A percentile compares a stretch with the other conserved stretches of the same genome.
phyloP scores from a whole-genome alignment of 306 rosid species.

The Potentilla sterilis region DNA sequence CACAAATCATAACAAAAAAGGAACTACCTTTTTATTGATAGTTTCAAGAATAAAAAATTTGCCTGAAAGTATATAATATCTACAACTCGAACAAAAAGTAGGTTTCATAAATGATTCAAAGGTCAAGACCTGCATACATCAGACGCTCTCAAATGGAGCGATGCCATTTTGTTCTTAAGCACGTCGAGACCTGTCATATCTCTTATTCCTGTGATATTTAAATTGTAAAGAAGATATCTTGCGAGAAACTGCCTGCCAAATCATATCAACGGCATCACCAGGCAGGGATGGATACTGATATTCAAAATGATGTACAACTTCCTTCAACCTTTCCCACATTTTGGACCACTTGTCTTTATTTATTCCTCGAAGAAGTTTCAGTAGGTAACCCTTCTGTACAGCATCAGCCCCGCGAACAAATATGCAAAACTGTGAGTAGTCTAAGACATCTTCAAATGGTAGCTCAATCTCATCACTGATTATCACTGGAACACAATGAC shows the following conservation, averaged over 20 bases:
- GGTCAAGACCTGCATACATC: slow-evolving; percentile 19
- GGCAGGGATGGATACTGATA: slow-evolving; percentile 73
- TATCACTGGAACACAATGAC: slow-evolving; percentile 89
- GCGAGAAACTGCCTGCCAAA: slow-evolving; percentile 75
- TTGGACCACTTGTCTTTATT: slow-evolving; percentile 56
- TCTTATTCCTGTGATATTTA: slow-evolving; percentile 51
- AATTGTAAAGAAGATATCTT: slow-evolving; percentile 42
- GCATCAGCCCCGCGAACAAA: slow-evolving; percentile 61
- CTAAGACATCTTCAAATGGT: slow-evolving; percentile 78
- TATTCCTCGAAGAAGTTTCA: slow-evolving; percentile 65
- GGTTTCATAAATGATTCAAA: slow-evolving; percentile 16
- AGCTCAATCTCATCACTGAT: slow-evolving; percentile 85
- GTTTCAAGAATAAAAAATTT: background rate
- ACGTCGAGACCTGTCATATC: slow-evolving; percentile 58
- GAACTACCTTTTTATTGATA: background rate
- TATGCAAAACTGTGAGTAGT: slow-evolving; percentile 76
- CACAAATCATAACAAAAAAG: background rate
- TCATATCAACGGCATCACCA: slow-evolving; percentile 79
- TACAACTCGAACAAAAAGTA: background rate
- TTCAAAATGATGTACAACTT: slow-evolving; percentile 53
- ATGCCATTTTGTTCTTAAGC: slow-evolving; percentile 24
- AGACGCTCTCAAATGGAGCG: slow-evolving; percentile 15
- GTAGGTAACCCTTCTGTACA: slow-evolving; percentile 55
- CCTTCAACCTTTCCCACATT: slow-evolving; percentile 82
- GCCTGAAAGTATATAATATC: slow-evolving; percentile 7